phyloP scores from a whole-genome alignment of 176 grass and related monocot species.

The Phoenix dactylifera region DNA sequence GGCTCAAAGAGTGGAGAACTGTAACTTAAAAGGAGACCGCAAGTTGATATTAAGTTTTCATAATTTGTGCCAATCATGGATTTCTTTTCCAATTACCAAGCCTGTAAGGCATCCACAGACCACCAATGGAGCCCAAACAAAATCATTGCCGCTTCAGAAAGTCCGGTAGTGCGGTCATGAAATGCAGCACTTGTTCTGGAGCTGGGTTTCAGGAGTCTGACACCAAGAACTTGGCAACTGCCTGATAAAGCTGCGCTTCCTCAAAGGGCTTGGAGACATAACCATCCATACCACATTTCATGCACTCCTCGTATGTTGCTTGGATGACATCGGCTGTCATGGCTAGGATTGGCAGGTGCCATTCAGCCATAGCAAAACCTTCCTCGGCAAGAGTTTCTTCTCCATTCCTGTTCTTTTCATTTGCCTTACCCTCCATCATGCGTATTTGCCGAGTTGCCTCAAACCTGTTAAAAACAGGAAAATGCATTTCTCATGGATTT shows the following conservation, averaged over 20 bases:
- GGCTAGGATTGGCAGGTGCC: slow-evolving; percentile 70
- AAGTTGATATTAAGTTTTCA: too few species aligned
- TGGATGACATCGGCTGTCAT: slow-evolving; percentile 98
- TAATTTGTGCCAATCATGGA: too few species aligned
- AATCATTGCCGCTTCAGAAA: too few species aligned
- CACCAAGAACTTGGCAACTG: slow-evolving; percentile 66
- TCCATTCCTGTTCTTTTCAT: slow-evolving; percentile 20
- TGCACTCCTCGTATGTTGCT: slow-evolving; percentile 80
- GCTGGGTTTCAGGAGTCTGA: background rate
- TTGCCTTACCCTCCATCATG: slow-evolving; percentile 48
- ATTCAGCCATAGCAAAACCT: slow-evolving; percentile 8
- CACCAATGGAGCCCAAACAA: too few species aligned
- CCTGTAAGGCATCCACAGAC: too few species aligned
- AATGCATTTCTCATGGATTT: background rate
- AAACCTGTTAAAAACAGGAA: slow-evolving; percentile 33
- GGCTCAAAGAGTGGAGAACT: too few species aligned
- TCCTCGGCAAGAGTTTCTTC: slow-evolving; percentile 18
- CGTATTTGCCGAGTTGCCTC: slow-evolving; percentile 81
- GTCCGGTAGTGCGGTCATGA: too few species aligned
- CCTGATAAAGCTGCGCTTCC: slow-evolving; percentile 79
- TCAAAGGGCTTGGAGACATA: slow-evolving; percentile 97
- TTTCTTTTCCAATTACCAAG: too few species aligned
- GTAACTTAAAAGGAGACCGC: too few species aligned
- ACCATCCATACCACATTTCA: slow-evolving; percentile 81
- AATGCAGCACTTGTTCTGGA: too few species aligned